phyloP scores from a whole-genome alignment of 78 protist species.

The Isochrysis galbana region DNA sequence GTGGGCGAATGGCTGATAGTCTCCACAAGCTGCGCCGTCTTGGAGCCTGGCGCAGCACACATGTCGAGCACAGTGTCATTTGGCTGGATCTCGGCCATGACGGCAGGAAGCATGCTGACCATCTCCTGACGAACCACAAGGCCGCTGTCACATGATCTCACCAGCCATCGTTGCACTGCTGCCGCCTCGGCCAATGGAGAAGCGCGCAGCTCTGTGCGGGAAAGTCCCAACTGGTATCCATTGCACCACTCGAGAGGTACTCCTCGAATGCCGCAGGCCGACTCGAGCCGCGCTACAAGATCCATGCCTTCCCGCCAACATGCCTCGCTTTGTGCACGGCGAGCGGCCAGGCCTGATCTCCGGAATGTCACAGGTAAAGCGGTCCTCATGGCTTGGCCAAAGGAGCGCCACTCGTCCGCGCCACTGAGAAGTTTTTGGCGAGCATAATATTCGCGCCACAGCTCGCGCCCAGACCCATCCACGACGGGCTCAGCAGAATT shows the following conservation, averaged over 20 bases:
- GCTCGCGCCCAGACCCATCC: background rate
- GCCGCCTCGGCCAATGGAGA: background rate
- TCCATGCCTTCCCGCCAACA: background rate
- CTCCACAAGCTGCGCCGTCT: constrained; percentile 93
- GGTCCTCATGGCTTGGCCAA: background rate
- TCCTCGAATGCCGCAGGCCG: background rate
- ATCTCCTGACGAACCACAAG: constrained; percentile 61
- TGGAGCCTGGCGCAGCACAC: constrained; percentile 99
- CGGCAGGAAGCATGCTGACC: constrained; percentile 55
- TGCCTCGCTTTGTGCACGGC: background rate
- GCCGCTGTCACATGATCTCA: background rate
- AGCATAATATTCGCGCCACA: background rate
- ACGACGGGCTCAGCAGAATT: background rate
- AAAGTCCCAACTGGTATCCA: background rate
- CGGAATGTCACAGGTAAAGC: background rate
- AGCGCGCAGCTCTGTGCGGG: background rate
- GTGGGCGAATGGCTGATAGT: background rate
- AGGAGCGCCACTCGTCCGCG: background rate
- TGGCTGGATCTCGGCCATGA: background rate
- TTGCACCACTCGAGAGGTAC: background rate
- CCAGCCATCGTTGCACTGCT: background rate
- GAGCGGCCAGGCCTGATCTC: background rate
- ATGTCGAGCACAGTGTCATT: constrained; percentile 82
- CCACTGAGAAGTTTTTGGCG: background rate
- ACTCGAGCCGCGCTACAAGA: background rate